These are phyloP conservation scores for Buddleja alternifolia DNA, from an alignment of 257 asterid genomes.

Conservation along the genomic window DNA sequence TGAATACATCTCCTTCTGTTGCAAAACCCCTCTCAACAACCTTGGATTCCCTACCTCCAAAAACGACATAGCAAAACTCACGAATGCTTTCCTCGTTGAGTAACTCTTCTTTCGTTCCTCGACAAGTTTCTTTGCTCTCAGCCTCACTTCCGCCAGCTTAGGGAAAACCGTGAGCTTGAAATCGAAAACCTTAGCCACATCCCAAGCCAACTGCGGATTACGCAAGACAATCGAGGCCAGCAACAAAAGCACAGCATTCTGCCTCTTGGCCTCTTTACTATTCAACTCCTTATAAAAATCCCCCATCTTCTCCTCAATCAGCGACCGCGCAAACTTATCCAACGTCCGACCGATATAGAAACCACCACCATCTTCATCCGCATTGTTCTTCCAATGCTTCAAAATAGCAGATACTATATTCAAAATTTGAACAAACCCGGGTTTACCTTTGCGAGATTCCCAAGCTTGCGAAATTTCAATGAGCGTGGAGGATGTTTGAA, in stretches of 20 bases:
- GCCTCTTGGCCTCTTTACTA: slow-evolving; percentile 70
- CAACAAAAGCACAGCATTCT: slow-evolving; percentile 59
- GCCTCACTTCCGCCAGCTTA: slow-evolving; percentile 59
- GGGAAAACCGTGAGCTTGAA: slow-evolving; percentile 57
- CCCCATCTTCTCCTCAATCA: slow-evolving; percentile 63
- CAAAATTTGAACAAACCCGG: slow-evolving; percentile 52
- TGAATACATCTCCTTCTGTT: slow-evolving; percentile 83
- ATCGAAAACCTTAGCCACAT: slow-evolving; percentile 71
- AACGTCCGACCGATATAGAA: slow-evolving; percentile 34
- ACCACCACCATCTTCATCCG: slow-evolving; percentile 32
- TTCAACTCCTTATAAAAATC: slow-evolving; percentile 74
- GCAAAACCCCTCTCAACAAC: slow-evolving; percentile 82
- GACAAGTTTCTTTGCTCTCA: slow-evolving; percentile 54
- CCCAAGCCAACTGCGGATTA: slow-evolving; percentile 72
- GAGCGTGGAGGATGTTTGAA: slow-evolving; percentile 54
- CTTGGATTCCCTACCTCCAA: slow-evolving; percentile 80
- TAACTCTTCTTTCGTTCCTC: slow-evolving; percentile 50
- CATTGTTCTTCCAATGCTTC: slow-evolving; percentile 41
- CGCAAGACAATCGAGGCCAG: slow-evolving; percentile 71
- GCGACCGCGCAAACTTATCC: slow-evolving; percentile 63
- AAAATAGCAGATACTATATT: slow-evolving; percentile 61
- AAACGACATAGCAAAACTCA: slow-evolving; percentile 78
- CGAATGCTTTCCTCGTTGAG: slow-evolving; percentile 76
- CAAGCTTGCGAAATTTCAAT: slow-evolving; percentile 77
- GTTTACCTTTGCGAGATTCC: slow-evolving; percentile 66